Base-by-base conservation (phyloP, 2,329 filamentous ascomycete genomes). In the Aspergillus niger region DNA sequence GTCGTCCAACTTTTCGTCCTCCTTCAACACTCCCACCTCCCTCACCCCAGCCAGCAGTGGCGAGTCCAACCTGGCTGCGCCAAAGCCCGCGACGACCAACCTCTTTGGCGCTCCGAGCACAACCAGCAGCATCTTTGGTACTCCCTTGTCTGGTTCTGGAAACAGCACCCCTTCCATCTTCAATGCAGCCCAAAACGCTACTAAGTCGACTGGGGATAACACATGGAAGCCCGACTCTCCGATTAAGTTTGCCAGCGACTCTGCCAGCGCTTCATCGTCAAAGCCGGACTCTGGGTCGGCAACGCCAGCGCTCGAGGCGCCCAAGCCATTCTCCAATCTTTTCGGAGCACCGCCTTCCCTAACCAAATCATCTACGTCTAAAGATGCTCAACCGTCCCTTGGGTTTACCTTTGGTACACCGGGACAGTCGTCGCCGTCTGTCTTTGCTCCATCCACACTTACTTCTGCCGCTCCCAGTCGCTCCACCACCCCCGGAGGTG, bases 151-250 rank as follows among this genome's bases (percentile, higher is more conserved):
- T 30, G 62, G 67, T 10, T 56, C 67, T 3, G 60, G 59, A 17
- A 50, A 57, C 7, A 57, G 48, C 15, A 65, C 63, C 11, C 60
- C 65, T 28, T 67, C 68, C 22, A 57, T 67, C 17, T 68, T 68
- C 30, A 62, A 47, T 11, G 41, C 58, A 3, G 58, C 43, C 20
- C 50, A 57, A 24, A 58, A 54, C 39, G 36, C 61, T 22, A 24
- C 59, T 1, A 68, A 68, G 47, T 43, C 62, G 8, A 55, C 50
- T 22, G 62, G 57, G 22, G 79, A 83, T 63, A 74, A 82, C 53
- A 82, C 80, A 2, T 83, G 80, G 80, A 81, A 81, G 63, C 72
- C 72, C 7, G 75, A 77, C 47, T 77, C 74, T 3, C 78, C 80
- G 4, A 81, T 83, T 66, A 82, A 81, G 56, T 83, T 83, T 59